Conservation (phyloP, 306 rosid genomes). For the Argentina anserina region DNA sequence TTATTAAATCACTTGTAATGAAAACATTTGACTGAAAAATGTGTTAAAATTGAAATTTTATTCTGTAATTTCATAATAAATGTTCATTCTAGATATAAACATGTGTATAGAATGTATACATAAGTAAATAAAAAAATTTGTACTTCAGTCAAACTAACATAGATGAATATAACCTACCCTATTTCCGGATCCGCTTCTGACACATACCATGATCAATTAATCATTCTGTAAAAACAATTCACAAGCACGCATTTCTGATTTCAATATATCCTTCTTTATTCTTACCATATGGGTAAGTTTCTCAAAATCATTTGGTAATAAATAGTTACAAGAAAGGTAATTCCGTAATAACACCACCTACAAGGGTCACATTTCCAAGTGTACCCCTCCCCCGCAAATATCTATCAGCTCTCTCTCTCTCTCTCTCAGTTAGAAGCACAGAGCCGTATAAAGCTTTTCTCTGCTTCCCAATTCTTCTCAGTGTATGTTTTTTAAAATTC, state of each 20-base stretch:
- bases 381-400: slow-evolving; percentile 7
- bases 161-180: no score
- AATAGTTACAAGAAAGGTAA: background rate
- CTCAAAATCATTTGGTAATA: background rate
- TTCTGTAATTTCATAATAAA: no score
- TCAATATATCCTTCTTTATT: background rate
- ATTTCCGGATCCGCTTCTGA: no score
- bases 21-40: no score
- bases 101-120: no score
- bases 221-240: no score
- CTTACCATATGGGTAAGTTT: background rate
- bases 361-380: background rate
- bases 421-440: background rate
- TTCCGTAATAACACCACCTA: background rate
- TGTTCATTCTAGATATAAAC: no score
- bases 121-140: no score
- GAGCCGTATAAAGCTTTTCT: slow-evolving; percentile 9
- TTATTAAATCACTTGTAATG: no score
- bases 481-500: slow-evolving; percentile 1
- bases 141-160: no score
- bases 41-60: no score
- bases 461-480: slow-evolving; percentile 5
- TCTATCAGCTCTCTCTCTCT: background rate
- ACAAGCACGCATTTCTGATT: background rate
- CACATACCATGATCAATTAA: no score